A percentile compares a stretch with the other conserved stretches of the same genome.
These are phyloP conservation scores for Umbilicus rupestris DNA, from an alignment of 164 flowering plant species.

Conservation along the genomic window DNA sequence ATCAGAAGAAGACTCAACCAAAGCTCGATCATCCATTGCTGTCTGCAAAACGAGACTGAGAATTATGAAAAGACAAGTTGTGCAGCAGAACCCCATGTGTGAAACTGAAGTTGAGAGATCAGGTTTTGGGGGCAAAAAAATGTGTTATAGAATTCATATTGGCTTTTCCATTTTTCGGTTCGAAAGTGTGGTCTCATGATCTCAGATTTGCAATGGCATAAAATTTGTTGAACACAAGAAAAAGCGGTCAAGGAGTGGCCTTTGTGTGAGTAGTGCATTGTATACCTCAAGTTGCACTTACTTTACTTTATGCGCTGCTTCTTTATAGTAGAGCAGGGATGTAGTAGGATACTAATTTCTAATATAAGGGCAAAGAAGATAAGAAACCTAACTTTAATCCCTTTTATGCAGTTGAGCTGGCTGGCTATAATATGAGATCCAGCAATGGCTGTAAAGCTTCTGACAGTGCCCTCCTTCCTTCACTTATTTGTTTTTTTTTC, in stretches of 20 bases:
- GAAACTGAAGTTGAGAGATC: no score
- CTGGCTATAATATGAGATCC: not conserved
- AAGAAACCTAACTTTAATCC: not conserved
- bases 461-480: not conserved
- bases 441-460: not conserved
- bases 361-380: slow-evolving; percentile 1
- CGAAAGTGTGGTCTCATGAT: not conserved
- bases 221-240: not conserved
- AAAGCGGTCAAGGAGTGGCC: not conserved
- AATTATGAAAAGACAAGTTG: not conserved
- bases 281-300: slow-evolving; percentile 5
- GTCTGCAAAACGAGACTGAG: not conserved
- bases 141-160: no score
- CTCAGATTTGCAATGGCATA: not conserved
- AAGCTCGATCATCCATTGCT: not conserved
- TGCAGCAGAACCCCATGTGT: not conserved
- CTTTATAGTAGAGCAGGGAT: no score
- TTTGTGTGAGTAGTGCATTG: not conserved
- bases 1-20: slow-evolving; percentile 23
- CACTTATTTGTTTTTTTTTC: not conserved
- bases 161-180: no score
- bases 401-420: not conserved
- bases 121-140: no score
- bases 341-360: not conserved
- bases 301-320: not conserved